phyloP scores from a whole-genome alignment of 805 yeast genomes.

The Yamadazyma sp. region DNA sequence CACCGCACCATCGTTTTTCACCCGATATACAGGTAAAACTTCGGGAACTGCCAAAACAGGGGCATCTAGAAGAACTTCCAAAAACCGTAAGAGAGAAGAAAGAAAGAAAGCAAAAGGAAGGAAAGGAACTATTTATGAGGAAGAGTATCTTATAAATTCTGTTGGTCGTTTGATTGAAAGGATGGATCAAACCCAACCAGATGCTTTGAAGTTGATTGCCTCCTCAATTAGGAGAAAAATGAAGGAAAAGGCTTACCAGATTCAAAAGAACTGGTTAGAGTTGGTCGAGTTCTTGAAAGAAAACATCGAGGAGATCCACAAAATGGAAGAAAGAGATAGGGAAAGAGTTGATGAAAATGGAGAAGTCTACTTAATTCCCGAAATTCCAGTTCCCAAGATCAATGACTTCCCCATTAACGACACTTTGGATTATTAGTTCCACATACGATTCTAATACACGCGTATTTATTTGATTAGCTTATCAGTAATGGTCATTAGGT shows the following conservation, averaged over 20 bases:
- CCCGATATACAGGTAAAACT: constrained; percentile 95
- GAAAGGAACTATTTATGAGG: constrained; percentile 96
- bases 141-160: constrained; percentile 87
- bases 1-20: constrained; percentile 87
- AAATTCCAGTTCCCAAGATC: constrained; percentile 69
- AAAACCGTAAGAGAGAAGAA: constrained; percentile 92
- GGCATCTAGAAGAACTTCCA: constrained; percentile 87
- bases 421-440: constrained; percentile 54
- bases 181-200: constrained; percentile 68
- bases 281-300: constrained; percentile 55
- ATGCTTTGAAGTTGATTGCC: constrained; percentile 71
- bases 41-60: constrained; percentile 96
- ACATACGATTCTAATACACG: neutral
- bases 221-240: constrained; percentile 70
- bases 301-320: constrained; percentile 74
- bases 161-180: constrained; percentile 87
- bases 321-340: constrained; percentile 79
- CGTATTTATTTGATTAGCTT: neutral
- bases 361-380: constrained; percentile 72
- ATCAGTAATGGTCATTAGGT: neutral
- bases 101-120: constrained; percentile 95
- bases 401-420: constrained; percentile 59
- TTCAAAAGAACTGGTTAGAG: constrained; percentile 66
- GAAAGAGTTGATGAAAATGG: constrained; percentile 91
- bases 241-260: constrained; percentile 77